These are phyloP conservation scores for Pseudogymnoascus sp. DNA, from an alignment of 2,329 filamentous ascomycete species.

Conservation along the genomic window DNA sequence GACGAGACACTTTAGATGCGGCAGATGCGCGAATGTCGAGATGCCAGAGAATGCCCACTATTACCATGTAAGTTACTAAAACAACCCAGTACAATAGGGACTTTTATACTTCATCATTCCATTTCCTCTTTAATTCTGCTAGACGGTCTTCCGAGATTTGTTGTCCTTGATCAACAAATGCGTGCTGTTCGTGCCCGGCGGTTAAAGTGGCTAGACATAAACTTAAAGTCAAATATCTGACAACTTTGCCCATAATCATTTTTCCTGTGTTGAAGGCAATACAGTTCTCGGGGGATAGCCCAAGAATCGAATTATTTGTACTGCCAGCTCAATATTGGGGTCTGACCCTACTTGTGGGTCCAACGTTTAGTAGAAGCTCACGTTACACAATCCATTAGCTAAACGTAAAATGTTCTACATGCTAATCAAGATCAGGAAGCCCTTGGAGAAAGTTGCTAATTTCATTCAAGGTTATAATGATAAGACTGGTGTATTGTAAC, in stretches of 20 bases:
- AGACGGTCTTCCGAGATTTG: background rate
- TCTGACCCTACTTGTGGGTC: background rate
- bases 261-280: background rate
- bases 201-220: background rate
- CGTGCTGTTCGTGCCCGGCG: background rate
- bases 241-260: background rate
- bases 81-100: no score
- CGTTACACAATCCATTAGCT: background rate
- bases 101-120: background rate
- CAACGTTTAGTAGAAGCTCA: background rate
- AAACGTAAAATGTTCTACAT: background rate
- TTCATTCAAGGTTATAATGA: background rate
- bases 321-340: background rate
- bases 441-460: background rate
- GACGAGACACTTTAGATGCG: conserved; percentile 62
- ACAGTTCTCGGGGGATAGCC: background rate
- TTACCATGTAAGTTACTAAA: background rate
- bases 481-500: background rate
- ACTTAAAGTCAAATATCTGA: background rate
- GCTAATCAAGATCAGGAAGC: background rate
- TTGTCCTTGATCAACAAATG: background rate
- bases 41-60: conserved; percentile 66
- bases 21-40: conserved; percentile 65
- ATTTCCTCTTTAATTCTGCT: background rate
- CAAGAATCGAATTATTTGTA: background rate